Base-by-base conservation (phyloP, 345 rosid genomes). In the Moricandia arvensis region DNA sequence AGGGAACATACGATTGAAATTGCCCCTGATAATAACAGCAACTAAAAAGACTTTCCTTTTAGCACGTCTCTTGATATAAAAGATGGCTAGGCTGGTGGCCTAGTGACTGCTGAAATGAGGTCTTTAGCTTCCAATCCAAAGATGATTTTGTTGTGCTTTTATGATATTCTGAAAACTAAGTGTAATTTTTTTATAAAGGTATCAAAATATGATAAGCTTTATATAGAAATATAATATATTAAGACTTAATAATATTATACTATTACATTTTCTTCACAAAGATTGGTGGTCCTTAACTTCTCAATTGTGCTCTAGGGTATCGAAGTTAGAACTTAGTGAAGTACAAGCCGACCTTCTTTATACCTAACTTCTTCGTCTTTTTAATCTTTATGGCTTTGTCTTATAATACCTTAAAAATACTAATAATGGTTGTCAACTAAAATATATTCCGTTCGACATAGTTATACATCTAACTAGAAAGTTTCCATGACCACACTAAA, bases 291-390 rank as follows among this genome's bases (percentile, higher is more conserved):
- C 64, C 13, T 6, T 7, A 30, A 4, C 8, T 47, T 47, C 18
- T 60, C 24, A 31, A 8, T 60, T 35, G 66, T 70, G 66, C 54
- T 47, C 15, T 47, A 47, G 8, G 54, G 4, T 15, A 47, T 47
- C 16, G 7, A 6, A 47, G 54, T 15, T 45, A n/a, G 8, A 45
- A 8, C 30, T 2, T 16, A 43, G 77, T 73, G 77, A 33, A 7
- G 8, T 73, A 38, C 71, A 73, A 37, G 64, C 64, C 77, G 70
- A 65, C 77, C 71, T 71, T 64, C 71, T 73, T 54, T 35, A 63
- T 64, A 27, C 62, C 16, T 33, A 21, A 8, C 26, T 49, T 58
- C 5, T 30, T 72, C 24, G 24, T 21, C 8, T 27, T 11, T 3
- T 11, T 0, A 12, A 1, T 11, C 5, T 38, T 6, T 27, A 0